Conservation (phyloP, 1,284 basidiomycete species). For the Cerioporus squamosus region DNA sequence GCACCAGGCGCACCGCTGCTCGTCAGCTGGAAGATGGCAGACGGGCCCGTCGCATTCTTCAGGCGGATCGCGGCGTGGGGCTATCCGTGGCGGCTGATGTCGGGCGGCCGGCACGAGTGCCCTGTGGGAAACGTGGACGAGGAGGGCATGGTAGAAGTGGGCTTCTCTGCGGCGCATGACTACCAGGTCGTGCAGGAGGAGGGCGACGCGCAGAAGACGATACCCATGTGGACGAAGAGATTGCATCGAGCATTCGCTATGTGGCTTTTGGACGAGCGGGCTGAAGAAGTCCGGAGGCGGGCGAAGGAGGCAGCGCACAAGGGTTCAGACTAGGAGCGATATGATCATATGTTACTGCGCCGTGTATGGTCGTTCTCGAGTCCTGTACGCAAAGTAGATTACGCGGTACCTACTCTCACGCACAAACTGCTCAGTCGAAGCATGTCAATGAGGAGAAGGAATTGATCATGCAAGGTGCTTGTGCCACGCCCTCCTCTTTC, state of each 20-base stretch:
- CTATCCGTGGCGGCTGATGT: constrained; percentile 24
- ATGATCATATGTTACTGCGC: no score
- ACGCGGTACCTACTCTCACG: no score
- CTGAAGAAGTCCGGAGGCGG: background rate
- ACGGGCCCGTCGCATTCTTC: constrained; percentile 12
- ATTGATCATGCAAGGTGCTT: no score
- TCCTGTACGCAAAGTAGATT: no score
- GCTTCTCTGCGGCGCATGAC: constrained; percentile 20
- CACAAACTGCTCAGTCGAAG: no score
- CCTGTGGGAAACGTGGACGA: constrained; percentile 10
- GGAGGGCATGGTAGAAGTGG: constrained; percentile 20
- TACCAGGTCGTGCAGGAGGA: constrained; percentile 16
- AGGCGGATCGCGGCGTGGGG: constrained; percentile 18
- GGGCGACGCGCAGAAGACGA: constrained; percentile 16
- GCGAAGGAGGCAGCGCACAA: no score
- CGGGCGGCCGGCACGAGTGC: constrained; percentile 21
- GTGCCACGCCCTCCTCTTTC: no score
- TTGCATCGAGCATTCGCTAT: constrained; percentile 18
- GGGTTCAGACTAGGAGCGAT: no score
- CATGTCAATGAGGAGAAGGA: no score
- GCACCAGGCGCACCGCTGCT: constrained; percentile 8
- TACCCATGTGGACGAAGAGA: constrained; percentile 19
- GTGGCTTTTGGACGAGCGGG: constrained; percentile 20
- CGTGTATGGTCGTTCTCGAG: no score
- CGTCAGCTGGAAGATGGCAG: constrained; percentile 9